Evolutionary conservation across 306 rosid genomes (phyloP).

Genomic region (Arachis hypogaea): DNA sequence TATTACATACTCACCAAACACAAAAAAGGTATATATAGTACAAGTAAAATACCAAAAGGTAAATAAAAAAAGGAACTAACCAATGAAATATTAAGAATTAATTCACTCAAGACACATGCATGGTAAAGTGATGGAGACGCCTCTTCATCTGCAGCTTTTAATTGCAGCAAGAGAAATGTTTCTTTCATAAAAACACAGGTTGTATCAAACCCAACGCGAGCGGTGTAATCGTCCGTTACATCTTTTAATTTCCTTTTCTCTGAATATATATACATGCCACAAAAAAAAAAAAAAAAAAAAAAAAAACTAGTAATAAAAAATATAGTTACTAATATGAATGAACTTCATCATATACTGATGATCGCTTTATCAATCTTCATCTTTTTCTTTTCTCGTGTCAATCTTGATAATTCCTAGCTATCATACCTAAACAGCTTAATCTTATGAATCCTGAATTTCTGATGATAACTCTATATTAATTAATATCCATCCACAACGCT

Average conservation of each 20-base stretch:
- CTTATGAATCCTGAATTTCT: not conserved
- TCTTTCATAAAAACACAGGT: not conserved
- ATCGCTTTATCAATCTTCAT: not conserved
- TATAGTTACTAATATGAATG: not conserved
- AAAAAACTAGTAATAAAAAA: too few relatives aligned
- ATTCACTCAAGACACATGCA: too few relatives aligned
- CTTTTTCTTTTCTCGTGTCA: not conserved
- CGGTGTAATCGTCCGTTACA: too few relatives aligned
- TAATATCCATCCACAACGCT: too few relatives aligned
- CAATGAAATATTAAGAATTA: not conserved
- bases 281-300: not conserved
- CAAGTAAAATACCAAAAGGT: not conserved
- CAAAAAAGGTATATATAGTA: not conserved
- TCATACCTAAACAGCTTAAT: not conserved
- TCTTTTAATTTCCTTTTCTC: not conserved
- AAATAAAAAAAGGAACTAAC: not conserved
- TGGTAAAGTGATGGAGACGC: slow-evolving; percentile 25
- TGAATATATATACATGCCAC: not conserved
- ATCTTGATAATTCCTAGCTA: not conserved
- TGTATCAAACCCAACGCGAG: slow-evolving; percentile 25
- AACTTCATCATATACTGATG: not conserved
- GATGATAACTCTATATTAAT: not conserved
- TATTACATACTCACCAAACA: too few relatives aligned
- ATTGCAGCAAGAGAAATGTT: not conserved
- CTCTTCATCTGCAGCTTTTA: slow-evolving; percentile 23